Evolutionary conservation across 345 rosid species (phyloP).

Genomic region (Rhodamnia rubescens): DNA sequence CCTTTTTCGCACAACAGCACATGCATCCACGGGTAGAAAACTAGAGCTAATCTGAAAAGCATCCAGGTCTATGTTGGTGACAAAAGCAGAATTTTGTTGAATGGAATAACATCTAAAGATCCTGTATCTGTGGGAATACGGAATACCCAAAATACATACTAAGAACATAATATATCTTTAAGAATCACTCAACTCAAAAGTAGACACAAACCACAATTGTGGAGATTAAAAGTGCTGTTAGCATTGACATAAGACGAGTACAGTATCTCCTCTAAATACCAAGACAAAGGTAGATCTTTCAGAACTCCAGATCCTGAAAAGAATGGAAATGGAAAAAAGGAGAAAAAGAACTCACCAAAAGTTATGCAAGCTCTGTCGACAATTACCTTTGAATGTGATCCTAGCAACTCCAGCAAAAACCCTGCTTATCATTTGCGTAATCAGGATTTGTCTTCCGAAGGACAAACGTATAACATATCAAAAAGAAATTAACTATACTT

Average conservation of each 20-base stretch:
- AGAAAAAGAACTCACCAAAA: conserved; percentile 48
- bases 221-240: background rate
- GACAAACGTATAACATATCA: background rate
- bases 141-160: too few relatives aligned
- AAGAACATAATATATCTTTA: too few relatives aligned
- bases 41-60: background rate
- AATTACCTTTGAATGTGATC: conserved; percentile 81
- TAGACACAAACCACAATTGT: background rate
- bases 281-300: background rate
- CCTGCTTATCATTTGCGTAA: conserved; percentile 22
- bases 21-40: background rate
- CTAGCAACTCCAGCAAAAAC: conserved; percentile 70
- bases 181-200: background rate
- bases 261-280: background rate
- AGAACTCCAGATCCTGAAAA: background rate
- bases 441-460: background rate
- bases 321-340: background rate
- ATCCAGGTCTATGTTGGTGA: background rate
- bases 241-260: background rate
- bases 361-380: conserved; percentile 76
- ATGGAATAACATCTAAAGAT: background rate
- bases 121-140: too few relatives aligned
- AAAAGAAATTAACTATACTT: conserved; percentile 16
- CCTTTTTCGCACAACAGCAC: background rate
- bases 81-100: background rate